A percentile compares a stretch with the other conserved stretches of the same genome.
Conservation (phyloP, 2,329 filamentous ascomycete genomes). For the Pestalotiopsis sp. region DNA sequence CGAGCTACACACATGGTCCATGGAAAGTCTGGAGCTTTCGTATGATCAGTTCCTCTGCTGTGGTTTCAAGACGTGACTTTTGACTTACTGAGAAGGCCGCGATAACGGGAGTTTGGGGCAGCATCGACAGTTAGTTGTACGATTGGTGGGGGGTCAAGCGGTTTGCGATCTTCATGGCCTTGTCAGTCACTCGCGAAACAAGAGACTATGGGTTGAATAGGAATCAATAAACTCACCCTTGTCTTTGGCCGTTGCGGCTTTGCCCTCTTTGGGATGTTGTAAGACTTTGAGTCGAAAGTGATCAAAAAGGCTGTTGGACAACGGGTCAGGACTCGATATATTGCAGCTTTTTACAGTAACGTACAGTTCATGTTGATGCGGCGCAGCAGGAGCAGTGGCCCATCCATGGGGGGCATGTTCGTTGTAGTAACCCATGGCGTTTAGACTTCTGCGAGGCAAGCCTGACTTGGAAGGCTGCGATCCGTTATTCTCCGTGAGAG, state of each 20-base stretch:
- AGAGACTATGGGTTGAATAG: background rate
- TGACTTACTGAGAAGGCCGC: background rate
- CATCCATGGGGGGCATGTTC: background rate
- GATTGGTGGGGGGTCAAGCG: background rate
- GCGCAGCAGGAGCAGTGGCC: background rate
- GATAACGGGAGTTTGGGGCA: background rate
- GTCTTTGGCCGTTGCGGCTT: background rate
- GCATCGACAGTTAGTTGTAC: background rate
- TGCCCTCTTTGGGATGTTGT: background rate
- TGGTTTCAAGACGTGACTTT: background rate
- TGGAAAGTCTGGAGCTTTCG: background rate
- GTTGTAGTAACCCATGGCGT: background rate
- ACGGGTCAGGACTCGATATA: background rate
- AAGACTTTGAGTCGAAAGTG: background rate
- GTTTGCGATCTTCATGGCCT: background rate
- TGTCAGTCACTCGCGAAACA: background rate
- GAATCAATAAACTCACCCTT: background rate
- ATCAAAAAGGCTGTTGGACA: background rate
- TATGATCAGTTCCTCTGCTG: background rate
- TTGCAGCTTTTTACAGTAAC: background rate
- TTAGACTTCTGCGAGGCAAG: background rate
- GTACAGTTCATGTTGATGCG: background rate
- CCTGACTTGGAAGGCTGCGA: background rate
- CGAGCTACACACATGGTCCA: background rate
- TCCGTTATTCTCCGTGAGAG: background rate